Conservation (phyloP, 2,329 filamentous ascomycete species). For the Penicillium polonicum region DNA sequence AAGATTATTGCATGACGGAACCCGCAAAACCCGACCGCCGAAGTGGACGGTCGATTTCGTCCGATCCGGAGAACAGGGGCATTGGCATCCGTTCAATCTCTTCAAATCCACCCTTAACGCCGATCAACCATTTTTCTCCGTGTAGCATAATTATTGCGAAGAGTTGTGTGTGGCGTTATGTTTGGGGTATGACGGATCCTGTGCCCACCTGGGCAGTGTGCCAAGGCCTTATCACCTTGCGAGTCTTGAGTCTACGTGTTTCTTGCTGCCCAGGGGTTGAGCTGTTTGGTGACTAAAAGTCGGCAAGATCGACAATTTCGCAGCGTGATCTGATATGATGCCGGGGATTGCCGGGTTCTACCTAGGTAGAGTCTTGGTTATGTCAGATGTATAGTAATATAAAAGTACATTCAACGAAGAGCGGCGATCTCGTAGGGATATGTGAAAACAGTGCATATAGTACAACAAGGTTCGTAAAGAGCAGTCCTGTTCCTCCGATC, state of each 20-base stretch:
- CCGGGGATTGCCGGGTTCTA: neutral
- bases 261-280: neutral
- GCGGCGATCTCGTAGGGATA: slow-evolving; percentile 62
- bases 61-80: slow-evolving; percentile 3
- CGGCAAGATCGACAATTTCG: slow-evolving; percentile 10
- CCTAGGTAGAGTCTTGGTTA: neutral
- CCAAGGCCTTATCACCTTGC: neutral
- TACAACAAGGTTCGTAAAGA: slow-evolving; percentile 58
- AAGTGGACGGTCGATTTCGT: slow-evolving; percentile 12
- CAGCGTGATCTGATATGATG: neutral
- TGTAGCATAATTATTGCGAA: neutral
- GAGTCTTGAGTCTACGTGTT: neutral
- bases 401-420: slow-evolving; percentile 46
- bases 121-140: neutral
- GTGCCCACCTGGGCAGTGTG: neutral
- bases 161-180: neutral
- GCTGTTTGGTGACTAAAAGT: neutral
- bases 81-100: neutral
- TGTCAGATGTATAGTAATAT: slow-evolving; percentile 11
- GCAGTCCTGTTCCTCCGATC: slow-evolving; percentile 21
- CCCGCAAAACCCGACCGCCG: slow-evolving; percentile 21
- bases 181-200: neutral
- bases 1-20: slow-evolving; percentile 20
- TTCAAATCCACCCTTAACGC: neutral
- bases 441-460: slow-evolving; percentile 57